Base-by-base conservation (phyloP, 106 monocot genomes). In the Amphibolis antarctica region DNA sequence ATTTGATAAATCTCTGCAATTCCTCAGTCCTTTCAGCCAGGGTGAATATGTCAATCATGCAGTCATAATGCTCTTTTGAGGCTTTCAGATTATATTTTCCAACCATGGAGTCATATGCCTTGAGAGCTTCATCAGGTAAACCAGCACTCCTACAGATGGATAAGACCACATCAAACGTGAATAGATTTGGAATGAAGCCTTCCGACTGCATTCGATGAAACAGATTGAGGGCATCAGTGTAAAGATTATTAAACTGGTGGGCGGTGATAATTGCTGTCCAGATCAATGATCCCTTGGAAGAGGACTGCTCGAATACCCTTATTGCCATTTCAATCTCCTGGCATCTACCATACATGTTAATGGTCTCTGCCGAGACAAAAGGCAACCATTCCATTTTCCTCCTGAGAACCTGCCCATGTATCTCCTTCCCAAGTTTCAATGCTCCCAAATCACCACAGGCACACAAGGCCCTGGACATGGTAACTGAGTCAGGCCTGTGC, bases 381-480 rank as follows among this genome's bases (percentile, higher is more conserved):
- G 75, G 68, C 28, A 48, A 19, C 46, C 69, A 24, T 23, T 69
- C 68, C 9, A 75, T 44, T 43, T 47, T 56, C 29, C 62, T 53
- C 63, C 63, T 62, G 20, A 79, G 55, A 3, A 79, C 57, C 55
- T 72, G 80, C 1, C 77, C 93, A 66, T 94, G 93, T 24, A 86
- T 63, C 73, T 94, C 93, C 63, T 70, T 94, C 29, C 93, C 89
- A 19, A 86, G 76, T 55, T 70, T 76, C 20, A 79, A 9, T 21
- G 77, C 76, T 44, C 73, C 60, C 59, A 86, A 31, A 31, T 72
- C 70, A 15, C 83, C 73, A 54, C 71, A 63, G 63, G 71, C 57
- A 52, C 75, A 77, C 59, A 89, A 66, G 59, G 74, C 68, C 63
- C 89, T 83, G 28, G 69, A 61, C 50, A 86, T 64, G 30, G 83